These are phyloP conservation scores for Agrocybe praecox DNA, from an alignment of 768 basidiomycete species.

Conservation along the genomic window DNA sequence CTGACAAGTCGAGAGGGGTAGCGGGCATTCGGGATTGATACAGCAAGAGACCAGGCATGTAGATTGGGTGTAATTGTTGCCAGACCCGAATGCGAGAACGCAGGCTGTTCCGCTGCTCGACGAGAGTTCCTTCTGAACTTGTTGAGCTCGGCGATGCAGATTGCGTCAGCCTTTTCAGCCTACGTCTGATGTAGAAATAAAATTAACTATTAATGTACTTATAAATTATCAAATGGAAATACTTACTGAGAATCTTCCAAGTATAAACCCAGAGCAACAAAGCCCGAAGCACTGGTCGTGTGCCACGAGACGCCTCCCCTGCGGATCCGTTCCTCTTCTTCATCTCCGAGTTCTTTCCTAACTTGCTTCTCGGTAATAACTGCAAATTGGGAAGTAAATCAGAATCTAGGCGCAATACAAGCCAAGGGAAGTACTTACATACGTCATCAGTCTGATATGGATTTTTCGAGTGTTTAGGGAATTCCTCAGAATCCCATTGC, in stretches of 20 bases:
- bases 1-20: background rate
- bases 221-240: too few relatives aligned
- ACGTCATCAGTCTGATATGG: background rate
- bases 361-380: background rate
- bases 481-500: background rate
- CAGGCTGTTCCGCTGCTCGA: slow-evolving; percentile 14
- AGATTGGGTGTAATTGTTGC: slow-evolving; percentile 14
- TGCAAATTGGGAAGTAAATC: background rate
- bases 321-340: background rate
- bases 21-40: background rate
- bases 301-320: background rate
- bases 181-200: background rate
- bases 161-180: background rate
- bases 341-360: background rate
- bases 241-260: background rate
- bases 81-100: slow-evolving; percentile 7
- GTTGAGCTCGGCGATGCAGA: too few relatives aligned
- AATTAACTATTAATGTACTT: too few relatives aligned
- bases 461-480: slow-evolving; percentile 1
- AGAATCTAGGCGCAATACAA: background rate
- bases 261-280: background rate
- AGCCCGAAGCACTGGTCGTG: background rate
- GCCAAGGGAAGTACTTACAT: background rate
- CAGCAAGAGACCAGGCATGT: slow-evolving; percentile 15
- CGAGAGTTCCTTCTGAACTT: background rate